phyloP scores from a whole-genome alignment of 169 alveolate species.

The Plasmodium malariae region DNA sequence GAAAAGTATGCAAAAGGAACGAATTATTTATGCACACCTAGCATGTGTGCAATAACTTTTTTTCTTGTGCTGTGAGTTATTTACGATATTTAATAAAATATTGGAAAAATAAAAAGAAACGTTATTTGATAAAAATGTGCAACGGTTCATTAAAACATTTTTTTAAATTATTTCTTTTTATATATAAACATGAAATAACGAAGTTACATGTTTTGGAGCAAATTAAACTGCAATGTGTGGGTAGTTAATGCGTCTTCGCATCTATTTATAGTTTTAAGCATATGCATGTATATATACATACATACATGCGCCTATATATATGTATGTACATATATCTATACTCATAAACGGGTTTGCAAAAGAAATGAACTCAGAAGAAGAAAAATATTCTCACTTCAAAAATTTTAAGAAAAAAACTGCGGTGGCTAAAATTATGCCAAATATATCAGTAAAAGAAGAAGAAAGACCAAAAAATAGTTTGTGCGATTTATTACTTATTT shows the following conservation, averaged over 20 bases:
- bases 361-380: background rate
- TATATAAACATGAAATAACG: background rate
- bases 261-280: no score
- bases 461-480: slow-evolving; percentile 72
- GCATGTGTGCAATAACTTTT: no score
- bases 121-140: no score
- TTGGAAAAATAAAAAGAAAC: no score
- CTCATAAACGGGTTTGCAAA: background rate
- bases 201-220: background rate
- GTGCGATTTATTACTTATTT: slow-evolving; percentile 49
- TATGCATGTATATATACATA: no score
- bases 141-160: no score
- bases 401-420: slow-evolving; percentile 19
- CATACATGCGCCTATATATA: background rate
- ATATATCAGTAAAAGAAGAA: slow-evolving; percentile 71
- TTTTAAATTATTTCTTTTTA: no score
- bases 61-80: no score
- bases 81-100: no score
- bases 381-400: slow-evolving; percentile 6
- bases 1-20: no score
- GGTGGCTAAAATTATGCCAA: slow-evolving; percentile 55
- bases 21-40: no score
- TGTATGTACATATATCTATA: background rate
- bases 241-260: no score
- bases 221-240: background rate